These are phyloP conservation scores for Xylariales sp. DNA, from an alignment of 2,329 filamentous ascomycete species.

Conservation along the genomic window DNA sequence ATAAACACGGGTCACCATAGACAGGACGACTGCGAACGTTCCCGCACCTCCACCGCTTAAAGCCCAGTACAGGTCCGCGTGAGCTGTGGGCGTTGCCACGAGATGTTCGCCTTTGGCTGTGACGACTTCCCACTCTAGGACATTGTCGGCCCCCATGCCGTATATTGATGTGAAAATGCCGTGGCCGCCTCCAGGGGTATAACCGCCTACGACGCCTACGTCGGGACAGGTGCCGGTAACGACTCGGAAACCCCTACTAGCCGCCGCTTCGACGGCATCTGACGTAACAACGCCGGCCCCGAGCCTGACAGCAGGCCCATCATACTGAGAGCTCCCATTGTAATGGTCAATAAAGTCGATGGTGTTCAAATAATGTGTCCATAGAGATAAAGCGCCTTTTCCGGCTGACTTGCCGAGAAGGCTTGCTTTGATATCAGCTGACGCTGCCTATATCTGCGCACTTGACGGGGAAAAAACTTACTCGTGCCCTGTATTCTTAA, in stretches of 20 bases:
- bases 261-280: conserved; percentile 55
- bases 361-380: conserved; percentile 60
- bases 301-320: conserved; percentile 59
- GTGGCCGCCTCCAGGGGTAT: conserved; percentile 63
- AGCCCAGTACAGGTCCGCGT: conserved; percentile 63
- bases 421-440: conserved; percentile 8
- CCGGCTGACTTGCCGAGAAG: conserved; percentile 63
- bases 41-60: conserved; percentile 59
- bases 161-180: conserved; percentile 59
- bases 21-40: conserved; percentile 57
- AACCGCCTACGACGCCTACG: conserved; percentile 63
- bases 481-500: conserved; percentile 64
- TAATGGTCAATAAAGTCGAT: conserved; percentile 42
- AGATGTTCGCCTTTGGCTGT: conserved; percentile 57
- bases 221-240: conserved; percentile 60
- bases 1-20: conserved; percentile 52
- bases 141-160: conserved; percentile 62
- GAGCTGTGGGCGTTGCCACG: conserved; percentile 52
- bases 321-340: conserved; percentile 47
- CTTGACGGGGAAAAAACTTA: conserved; percentile 10
- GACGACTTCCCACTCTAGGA: conserved; percentile 62
- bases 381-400: conserved; percentile 59
- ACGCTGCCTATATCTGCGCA: not conserved
- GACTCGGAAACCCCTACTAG: conserved; percentile 53
- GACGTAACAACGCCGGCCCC: conserved; percentile 59